Evolutionary conservation across 305 asterid species (phyloP), one percentile per base, ranked within the genome.

Genomic region (Petunia hybrid): DNA sequence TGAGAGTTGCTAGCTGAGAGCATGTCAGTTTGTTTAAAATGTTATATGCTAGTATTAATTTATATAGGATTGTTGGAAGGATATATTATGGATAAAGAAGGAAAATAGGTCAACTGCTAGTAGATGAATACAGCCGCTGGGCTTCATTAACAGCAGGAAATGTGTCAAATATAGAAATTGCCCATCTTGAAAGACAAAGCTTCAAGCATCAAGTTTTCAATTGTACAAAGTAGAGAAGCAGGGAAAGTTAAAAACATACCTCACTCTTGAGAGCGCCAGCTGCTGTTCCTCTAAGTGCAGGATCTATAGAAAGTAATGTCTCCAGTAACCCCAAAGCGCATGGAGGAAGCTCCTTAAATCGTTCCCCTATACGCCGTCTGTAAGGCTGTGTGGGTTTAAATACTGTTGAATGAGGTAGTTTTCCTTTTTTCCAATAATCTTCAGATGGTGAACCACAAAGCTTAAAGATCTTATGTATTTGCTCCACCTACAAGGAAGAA

Each of bases 251-350:
- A 77, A 82, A 48, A 76, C 46, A 46, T 77, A 92, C 99, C 92
- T 91, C 97, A 82, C 89, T 89, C 68, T 89, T 84, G 71, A 95
- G 97, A 80, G 97, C 97, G 69, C 38, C 81, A 79, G 93, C 89
- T 64, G 98, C 97, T 83, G 93, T 88, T 81, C 95, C 93, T 76
- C 99, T 90, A 84, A 86, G 87, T 14, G 86, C 81, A 86, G 98
- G 98, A 82, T 92, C 97, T 67, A 94, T 89, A 38, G 97, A 91
- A 87, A 95, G 99, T 86, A 95, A 87, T 63, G 87, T 89, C 84
- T 92, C 96, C 86, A 94, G 85, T 64, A 95, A 90, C 83, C 87
- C 82, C 61, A 91, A 74, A 77, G 94, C 94, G 84, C 87, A 87
- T 63, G 87, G 85, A 22, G 97, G 95, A 81, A 94, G 87, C 83